Conservation (phyloP, 345 rosid species). For the Aethionema arabicum region DNA sequence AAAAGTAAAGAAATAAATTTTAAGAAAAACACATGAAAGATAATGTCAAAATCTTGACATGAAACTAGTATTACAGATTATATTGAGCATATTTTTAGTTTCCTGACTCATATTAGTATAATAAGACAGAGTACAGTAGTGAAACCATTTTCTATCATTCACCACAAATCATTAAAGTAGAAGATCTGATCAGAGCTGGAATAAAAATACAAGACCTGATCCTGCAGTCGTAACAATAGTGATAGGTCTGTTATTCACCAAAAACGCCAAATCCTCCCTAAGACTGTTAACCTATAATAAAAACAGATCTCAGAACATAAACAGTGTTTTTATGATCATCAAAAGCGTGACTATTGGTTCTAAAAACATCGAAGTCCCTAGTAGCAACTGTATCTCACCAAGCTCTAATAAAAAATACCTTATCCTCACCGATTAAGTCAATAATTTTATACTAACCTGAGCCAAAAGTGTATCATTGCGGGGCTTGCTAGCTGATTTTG, state of each 20-base stretch:
- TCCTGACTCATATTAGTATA: no score
- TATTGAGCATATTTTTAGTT: no score
- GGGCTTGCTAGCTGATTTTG: conserved; percentile 48
- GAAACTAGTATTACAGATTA: no score
- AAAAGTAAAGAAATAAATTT: no score
- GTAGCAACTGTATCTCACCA: not conserved
- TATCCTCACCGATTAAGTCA: not conserved
- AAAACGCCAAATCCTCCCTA: conserved; percentile 52
- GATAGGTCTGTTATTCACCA: conserved; percentile 52
- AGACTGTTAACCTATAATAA: conserved; percentile 56
- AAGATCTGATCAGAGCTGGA: no score
- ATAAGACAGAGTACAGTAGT: no score
- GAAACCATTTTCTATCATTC: no score
- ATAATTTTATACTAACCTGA: conserved; percentile 46
- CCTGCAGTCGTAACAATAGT: conserved; percentile 60
- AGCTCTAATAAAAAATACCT: not conserved
- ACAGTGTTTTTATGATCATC: not conserved
- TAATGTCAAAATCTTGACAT: no score
- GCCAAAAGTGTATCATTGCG: conserved; percentile 51
- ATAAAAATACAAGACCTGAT: conserved; percentile 40
- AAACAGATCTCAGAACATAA: not conserved
- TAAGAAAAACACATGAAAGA: no score
- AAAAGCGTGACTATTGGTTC: not conserved
- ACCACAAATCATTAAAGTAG: no score
- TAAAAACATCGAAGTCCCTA: not conserved